Evolutionary conservation across 1,139 yeast genomes (phyloP), one percentile per base, ranked within the genome.

Genomic region (Lodderomyces margitis): DNA sequence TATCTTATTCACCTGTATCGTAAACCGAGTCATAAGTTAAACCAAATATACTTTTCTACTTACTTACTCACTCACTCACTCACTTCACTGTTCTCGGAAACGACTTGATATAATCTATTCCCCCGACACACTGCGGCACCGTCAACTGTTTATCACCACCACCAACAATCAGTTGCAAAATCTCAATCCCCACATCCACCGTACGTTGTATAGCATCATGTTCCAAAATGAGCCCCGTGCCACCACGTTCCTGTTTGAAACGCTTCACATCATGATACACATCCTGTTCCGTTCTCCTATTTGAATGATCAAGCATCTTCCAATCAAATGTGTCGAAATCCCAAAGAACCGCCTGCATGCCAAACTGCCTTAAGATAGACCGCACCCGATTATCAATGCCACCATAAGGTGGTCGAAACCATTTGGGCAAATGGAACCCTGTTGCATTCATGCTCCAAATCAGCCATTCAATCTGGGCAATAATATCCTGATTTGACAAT

Each of bases 391-490:
- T 83, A 63, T 91, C 98, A 36, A 87, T 73, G 0, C 96, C 97
- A 0, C 98, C 98, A 60, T 87, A 91, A 0, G 98, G 98, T 0
- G 98, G 98, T 47, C 98, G 74, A 61, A 87, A 91, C 85, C 92
- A 92, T 55, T 84, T 83, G 11, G 98, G 98, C n/a, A 87, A 60
- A 54, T 89, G 92, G 17, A 82, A 73, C 0, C 88, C 86, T 0
- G 98, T 89, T 2, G 97, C 96, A 64, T 92, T 89, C 94, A 89
- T 87, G 5, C 97, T 96, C 98, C 98, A 91, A 30, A 89, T 81
- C 1, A 95, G 84, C 98, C 98, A 91, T 63, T 91, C 83, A 37
- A 91, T 66, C 59, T 91, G 96, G 0, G 97, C 96, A 45, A 86
- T 81, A 16, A 91, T 79, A 48, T 87, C 78, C 60, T 87, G 92